These are phyloP conservation scores for Zygosaccharomyces gambellarensis DNA, from an alignment of 805 yeast species.

Conservation along the genomic window DNA sequence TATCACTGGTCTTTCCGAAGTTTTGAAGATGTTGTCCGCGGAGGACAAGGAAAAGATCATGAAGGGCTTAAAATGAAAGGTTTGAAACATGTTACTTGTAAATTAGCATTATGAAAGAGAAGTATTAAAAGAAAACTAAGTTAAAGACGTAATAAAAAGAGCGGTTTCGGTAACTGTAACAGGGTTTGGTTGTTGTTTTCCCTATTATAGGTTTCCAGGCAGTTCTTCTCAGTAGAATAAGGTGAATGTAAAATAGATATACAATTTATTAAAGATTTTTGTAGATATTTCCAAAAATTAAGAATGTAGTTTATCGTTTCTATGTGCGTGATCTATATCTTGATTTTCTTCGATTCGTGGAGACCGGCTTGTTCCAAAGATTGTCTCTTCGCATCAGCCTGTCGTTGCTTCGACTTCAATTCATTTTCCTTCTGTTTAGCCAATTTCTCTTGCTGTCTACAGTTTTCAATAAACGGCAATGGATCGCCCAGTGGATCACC, in stretches of 20 bases:
- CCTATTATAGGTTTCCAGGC: not conserved
- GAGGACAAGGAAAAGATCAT: conserved; percentile 49
- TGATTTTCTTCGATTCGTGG: not conserved
- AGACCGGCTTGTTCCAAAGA: not conserved
- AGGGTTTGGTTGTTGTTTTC: conserved; percentile 14
- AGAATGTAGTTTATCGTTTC: not conserved
- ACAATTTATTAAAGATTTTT: conserved; percentile 2
- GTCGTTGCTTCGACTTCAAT: conserved; percentile 15
- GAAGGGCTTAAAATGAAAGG: conserved; percentile 31
- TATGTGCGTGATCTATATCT: not conserved
- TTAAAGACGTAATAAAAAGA: not conserved
- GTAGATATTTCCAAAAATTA: conserved; percentile 5
- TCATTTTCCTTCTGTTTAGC: conserved; percentile 15
- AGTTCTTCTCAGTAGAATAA: not conserved
- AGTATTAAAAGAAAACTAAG: not conserved
- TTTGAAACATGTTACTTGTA: not conserved
- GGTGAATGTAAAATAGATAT: conserved; percentile 3
- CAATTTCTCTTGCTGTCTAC: conserved; percentile 18
- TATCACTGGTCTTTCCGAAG: conserved; percentile 52
- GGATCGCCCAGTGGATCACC: conserved; percentile 25
- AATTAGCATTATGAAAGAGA: not conserved
- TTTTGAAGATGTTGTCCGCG: conserved; percentile 46
- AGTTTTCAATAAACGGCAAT: conserved; percentile 12
- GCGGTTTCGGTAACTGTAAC: not conserved
- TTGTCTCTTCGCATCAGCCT: conserved; percentile 7